Evolutionary conservation across 225 moss, liverwort and hornwort species (phyloP).

Genomic region (Bryoerythrophyllum caledonicum): DNA sequence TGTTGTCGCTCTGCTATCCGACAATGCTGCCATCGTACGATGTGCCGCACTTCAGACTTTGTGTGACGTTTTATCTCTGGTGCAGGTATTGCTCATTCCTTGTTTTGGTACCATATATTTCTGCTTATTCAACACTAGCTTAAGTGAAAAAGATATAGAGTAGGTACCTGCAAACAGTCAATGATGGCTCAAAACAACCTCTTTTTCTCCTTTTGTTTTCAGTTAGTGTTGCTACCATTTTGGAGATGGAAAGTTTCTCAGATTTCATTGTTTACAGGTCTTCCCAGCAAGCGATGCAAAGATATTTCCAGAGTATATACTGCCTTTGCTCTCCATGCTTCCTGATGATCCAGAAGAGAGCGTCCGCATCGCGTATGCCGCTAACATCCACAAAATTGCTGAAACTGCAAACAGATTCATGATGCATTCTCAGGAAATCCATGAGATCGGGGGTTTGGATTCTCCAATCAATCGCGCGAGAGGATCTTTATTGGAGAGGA

Average conservation of each 20-base stretch:
- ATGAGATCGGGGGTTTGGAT: constrained; percentile 77
- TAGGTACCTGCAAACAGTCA: constrained; percentile 3
- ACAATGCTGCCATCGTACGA: constrained; percentile 89
- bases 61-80: constrained; percentile 85
- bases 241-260: constrained; percentile 22
- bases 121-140: constrained; percentile 17
- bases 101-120: constrained; percentile 21
- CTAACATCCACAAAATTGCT: constrained; percentile 92
- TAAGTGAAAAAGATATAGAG: background rate
- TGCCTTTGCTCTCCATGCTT: constrained; percentile 91
- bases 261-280: constrained; percentile 42
- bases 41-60: constrained; percentile 95
- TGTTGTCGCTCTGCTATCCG: constrained; percentile 88
- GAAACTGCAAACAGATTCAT: constrained; percentile 80
- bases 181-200: constrained; percentile 6
- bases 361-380: constrained; percentile 90
- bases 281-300: constrained; percentile 97
- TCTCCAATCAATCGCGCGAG: constrained; percentile 46
- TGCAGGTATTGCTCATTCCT: constrained; percentile 56
- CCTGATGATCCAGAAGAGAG: constrained; percentile 99
- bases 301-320: constrained; percentile 95
- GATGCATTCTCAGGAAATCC: constrained; percentile 78
- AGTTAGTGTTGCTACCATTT: constrained; percentile 4
- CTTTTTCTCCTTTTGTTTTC: constrained; percentile 24
- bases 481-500: constrained; percentile 48